Conservation (phyloP, 2,329 filamentous ascomycete genomes). For the Thermothelomyces thermophilus region DNA sequence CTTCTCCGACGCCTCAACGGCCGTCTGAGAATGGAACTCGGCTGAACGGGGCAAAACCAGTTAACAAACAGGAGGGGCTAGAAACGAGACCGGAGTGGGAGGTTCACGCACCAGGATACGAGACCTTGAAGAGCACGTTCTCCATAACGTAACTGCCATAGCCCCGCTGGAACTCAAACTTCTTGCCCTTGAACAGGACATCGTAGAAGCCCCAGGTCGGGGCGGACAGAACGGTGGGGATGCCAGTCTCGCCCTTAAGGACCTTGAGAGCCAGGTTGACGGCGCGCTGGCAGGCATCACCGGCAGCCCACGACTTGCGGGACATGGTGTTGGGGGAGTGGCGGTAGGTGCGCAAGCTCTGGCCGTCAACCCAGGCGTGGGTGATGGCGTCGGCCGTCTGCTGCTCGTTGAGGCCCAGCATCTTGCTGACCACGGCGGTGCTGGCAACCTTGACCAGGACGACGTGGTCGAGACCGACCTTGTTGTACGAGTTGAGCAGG, state of each 20-base stretch:
- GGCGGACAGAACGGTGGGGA: slow-evolving; percentile 87
- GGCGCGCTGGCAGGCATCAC: slow-evolving; percentile 92
- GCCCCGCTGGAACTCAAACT: slow-evolving; percentile 90
- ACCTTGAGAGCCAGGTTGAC: slow-evolving; percentile 90
- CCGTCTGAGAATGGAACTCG: slow-evolving; percentile 98
- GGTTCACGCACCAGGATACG: slow-evolving; percentile 69
- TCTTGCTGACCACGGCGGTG: slow-evolving; percentile 87
- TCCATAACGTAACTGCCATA: slow-evolving; percentile 99
- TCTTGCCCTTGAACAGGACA: slow-evolving; percentile 91
- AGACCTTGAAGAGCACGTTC: slow-evolving; percentile 99
- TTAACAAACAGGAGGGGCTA: too few species aligned
- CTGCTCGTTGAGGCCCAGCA: slow-evolving; percentile 82
- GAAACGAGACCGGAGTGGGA: too few species aligned
- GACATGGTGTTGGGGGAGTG: slow-evolving; percentile 99
- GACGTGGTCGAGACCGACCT: slow-evolving; percentile 95
- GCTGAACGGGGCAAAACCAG: slow-evolving; percentile 39
- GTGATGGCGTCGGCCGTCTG: slow-evolving; percentile 94
- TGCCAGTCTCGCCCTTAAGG: slow-evolving; percentile 79
- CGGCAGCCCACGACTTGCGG: slow-evolving; percentile 97
- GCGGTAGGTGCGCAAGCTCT: slow-evolving; percentile 92
- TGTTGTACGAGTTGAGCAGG: slow-evolving; percentile 97
- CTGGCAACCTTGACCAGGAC: slow-evolving; percentile 97
- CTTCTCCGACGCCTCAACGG: slow-evolving; percentile 87
- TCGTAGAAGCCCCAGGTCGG: slow-evolving; percentile 98
- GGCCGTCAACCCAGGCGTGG: slow-evolving; percentile 95